phyloP scores from a whole-genome alignment of 176 grass and related monocot genomes.

The Oryza brachyantha region DNA sequence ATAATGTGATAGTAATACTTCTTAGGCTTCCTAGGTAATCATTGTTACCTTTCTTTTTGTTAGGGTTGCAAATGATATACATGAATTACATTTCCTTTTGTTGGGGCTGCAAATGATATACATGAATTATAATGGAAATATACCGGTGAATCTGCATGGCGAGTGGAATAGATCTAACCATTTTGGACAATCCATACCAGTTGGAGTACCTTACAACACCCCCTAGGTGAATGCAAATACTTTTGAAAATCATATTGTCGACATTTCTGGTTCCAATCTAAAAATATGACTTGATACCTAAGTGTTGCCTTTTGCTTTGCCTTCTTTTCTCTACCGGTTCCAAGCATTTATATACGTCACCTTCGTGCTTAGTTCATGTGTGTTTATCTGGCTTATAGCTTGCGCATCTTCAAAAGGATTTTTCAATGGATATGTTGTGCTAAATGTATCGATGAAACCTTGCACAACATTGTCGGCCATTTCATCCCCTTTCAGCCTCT shows the following conservation, averaged over 20 bases:
- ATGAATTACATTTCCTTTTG: no score
- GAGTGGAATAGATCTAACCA: conserved; percentile 2
- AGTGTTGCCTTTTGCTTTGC: not conserved
- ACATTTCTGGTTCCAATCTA: not conserved
- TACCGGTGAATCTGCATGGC: conserved; percentile 7
- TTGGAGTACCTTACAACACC: conserved; percentile 13
- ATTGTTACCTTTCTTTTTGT: no score
- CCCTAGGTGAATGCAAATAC: not conserved
- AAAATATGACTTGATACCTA: not conserved
- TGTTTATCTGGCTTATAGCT: not conserved
- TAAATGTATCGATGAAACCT: not conserved
- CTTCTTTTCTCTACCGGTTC: not conserved
- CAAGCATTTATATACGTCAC: not conserved
- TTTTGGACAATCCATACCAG: conserved; percentile 4
- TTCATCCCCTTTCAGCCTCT: not conserved
- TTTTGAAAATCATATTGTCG: not conserved
- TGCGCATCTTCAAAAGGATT: not conserved
- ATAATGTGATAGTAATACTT: no score
- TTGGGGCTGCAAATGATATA: not conserved
- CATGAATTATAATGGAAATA: conserved; percentile 20
- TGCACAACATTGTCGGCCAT: no score
- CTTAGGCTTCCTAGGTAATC: no score
- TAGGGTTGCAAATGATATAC: no score
- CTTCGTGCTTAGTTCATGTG: not conserved
- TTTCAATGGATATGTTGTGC: not conserved